Evolutionary conservation across 1,284 basidiomycete species (phyloP), one percentile per base, ranked within the genome.

Genomic region (Trichosporon asahii): DNA sequence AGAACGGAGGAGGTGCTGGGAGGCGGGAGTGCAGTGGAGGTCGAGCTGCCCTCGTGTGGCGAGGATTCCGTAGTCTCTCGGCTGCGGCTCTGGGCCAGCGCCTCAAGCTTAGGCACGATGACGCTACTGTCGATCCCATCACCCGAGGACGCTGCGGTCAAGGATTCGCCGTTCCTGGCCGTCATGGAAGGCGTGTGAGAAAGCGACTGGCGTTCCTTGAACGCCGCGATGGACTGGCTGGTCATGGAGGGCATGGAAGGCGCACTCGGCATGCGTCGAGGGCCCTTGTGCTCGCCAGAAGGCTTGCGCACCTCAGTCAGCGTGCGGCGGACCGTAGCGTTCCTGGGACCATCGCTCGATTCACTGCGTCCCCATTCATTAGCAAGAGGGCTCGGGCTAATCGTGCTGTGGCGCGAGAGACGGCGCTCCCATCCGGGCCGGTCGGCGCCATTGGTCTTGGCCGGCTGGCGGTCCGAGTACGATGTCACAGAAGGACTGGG

Each of bases 381-480:
- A 0, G 79, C 78, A 3, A 83, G 72, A 14, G 82, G 82, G 63
- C 78, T 80, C 12, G 82, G 81, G 12, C 75, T 76, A 21, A 82
- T 77, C 18, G 74, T 76, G 57, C 64, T 66, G 74, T 79, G 65
- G 76, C 70, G 29, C 73, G 69, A 18, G 73, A 68, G 35, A 55
- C 71, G 66, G 33, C 70, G 66, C 6, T 70, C 67, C 71, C 68
- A 68, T 11, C 46, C 27, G 2, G 68, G 67, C 6, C 44, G 66
- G 44, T 53, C 27, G 21, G 33, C 15, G 33, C 37, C 46, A 40
- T n/a, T 55, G 35, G 12, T 31, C 18, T 61, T 31, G 57, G n/a
- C 29, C 18, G 14, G 8, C 9, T 29, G 57, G 18, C 57, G 57
- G 15, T 61, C 57, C 9, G 57, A 31, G 57, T 61, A 31, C 27